These are phyloP conservation scores for Hirsutella rhossiliensis DNA, from an alignment of 2,329 filamentous ascomycete species.

Conservation along the genomic window DNA sequence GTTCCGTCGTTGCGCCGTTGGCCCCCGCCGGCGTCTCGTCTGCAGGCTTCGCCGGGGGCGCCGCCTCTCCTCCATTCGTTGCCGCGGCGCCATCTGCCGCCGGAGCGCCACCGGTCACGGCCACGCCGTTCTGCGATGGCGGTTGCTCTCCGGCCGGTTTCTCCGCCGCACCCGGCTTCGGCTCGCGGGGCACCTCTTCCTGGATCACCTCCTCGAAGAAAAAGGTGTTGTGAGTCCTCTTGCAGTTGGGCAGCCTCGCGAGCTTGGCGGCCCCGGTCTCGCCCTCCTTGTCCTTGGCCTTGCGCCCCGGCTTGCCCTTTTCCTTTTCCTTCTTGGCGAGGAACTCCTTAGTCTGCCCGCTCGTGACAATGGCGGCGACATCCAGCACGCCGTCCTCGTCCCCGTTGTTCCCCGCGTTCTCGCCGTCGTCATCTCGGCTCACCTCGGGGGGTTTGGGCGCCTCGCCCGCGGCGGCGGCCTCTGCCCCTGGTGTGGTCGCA, in stretches of 20 bases:
- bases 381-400: constrained; percentile 66
- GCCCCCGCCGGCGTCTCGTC: not conserved
- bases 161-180: constrained; percentile 13
- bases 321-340: constrained; percentile 72
- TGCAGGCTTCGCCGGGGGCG: not conserved
- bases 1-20: not conserved
- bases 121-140: not conserved
- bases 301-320: constrained; percentile 46
- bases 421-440: constrained; percentile 26
- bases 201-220: constrained; percentile 58
- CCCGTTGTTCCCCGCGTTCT: constrained; percentile 22
- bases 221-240: constrained; percentile 57
- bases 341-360: constrained; percentile 71
- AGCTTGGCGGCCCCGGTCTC: constrained; percentile 42
- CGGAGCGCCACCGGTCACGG: not conserved
- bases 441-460: constrained; percentile 21
- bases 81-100: not conserved
- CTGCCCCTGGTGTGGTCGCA: constrained; percentile 8
- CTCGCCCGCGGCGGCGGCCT: constrained; percentile 7
- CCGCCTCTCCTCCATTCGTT: no score
- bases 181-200: constrained; percentile 34
- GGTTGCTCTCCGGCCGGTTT: not conserved
- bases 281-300: constrained; percentile 42
- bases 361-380: constrained; percentile 74
- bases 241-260: constrained; percentile 56